phyloP scores from a whole-genome alignment of 768 basidiomycete species.

The Agrocybe pediades region DNA sequence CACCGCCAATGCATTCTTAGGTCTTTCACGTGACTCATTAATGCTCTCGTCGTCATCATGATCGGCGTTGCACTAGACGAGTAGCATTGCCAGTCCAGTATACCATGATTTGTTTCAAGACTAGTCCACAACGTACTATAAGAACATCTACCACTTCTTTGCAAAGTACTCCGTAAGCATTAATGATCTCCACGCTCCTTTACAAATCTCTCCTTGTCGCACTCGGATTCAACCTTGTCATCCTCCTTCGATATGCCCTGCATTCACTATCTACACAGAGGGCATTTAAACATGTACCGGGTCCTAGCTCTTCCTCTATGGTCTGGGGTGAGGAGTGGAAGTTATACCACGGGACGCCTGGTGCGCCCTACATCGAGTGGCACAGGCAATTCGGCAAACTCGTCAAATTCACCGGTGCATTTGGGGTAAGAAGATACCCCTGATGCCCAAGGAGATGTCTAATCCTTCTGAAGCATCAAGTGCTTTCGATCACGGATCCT shows the following conservation, averaged over 20 bases:
- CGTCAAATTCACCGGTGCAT: constrained; percentile 55
- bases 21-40: constrained; percentile 14
- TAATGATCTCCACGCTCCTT: constrained; percentile 26
- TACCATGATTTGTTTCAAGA: neutral
- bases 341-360: constrained; percentile 56
- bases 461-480: constrained; percentile 44
- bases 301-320: constrained; percentile 48
- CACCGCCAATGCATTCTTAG: neutral
- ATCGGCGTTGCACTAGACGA: neutral
- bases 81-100: too few species aligned
- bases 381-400: constrained; percentile 54
- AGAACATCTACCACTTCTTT: neutral
- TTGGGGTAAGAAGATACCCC: constrained; percentile 43
- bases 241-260: constrained; percentile 32
- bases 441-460: constrained; percentile 2
- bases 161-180: neutral
- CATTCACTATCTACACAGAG: constrained; percentile 33
- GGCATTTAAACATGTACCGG: constrained; percentile 48
- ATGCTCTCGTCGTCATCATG: neutral
- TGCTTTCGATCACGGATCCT: constrained; percentile 58
- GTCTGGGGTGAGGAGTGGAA: constrained; percentile 67
- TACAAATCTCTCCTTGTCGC: constrained; percentile 27
- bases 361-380: constrained; percentile 53
- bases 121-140: neutral
- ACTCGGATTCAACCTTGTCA: constrained; percentile 29